phyloP scores from a whole-genome alignment of 768 basidiomycete species.

The Cyclocybe aegerita region DNA sequence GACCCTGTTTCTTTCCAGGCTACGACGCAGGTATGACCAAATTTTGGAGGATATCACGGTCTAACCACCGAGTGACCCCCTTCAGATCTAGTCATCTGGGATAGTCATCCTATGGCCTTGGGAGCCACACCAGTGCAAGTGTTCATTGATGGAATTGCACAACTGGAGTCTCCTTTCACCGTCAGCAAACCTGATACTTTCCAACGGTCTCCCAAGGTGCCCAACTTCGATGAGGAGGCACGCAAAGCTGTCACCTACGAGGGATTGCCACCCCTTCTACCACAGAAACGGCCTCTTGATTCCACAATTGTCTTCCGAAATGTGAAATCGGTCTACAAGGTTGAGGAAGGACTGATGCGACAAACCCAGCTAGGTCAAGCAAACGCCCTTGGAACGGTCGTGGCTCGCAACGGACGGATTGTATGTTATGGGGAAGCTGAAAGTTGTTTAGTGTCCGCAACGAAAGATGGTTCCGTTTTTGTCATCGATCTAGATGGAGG shows the following conservation, averaged over 20 bases:
- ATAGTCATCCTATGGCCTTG: conserved; percentile 79
- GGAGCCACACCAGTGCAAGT: conserved; percentile 89
- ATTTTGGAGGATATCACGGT: not conserved
- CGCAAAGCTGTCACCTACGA: conserved; percentile 59
- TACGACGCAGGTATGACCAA: conserved; percentile 64
- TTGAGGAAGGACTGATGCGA: conserved; percentile 26
- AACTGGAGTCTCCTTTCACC: conserved; percentile 50
- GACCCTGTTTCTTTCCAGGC: conserved; percentile 34
- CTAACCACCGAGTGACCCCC: not conserved
- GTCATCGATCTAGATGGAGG: conserved; percentile 73
- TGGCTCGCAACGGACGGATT: conserved; percentile 46
- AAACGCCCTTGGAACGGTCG: conserved; percentile 31
- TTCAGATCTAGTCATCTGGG: conserved; percentile 78
- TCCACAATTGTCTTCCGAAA: conserved; percentile 63
- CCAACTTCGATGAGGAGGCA: conserved; percentile 72
- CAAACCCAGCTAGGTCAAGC: conserved; percentile 18
- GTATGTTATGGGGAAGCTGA: conserved; percentile 42
- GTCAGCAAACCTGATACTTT: conserved; percentile 49
- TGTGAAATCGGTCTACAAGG: conserved; percentile 48
- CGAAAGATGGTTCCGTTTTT: conserved; percentile 17
- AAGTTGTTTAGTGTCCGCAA: conserved; percentile 19
- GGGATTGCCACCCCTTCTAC: conserved; percentile 71
- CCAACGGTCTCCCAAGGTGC: conserved; percentile 53
- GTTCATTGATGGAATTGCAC: conserved; percentile 87
- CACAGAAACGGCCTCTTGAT: conserved; percentile 30